Percentiles rank a stretch among this genome's conserved stretches.
Conservation (phyloP, 108 stramenopile genomes). For the Skeletonema marinoi region DNA sequence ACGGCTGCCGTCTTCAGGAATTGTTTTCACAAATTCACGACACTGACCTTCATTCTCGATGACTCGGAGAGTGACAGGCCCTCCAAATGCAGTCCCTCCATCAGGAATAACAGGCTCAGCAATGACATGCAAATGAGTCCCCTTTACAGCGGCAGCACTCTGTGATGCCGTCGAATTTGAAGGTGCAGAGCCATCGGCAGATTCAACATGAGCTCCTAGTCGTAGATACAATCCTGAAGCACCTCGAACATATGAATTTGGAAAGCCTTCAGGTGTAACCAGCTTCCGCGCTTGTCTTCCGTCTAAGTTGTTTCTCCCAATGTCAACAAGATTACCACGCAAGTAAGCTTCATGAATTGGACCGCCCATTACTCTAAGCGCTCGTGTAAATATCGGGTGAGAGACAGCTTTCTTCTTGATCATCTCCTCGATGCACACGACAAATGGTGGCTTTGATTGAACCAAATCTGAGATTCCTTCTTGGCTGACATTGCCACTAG, state of each 20-base stretch:
- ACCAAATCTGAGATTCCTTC: slow-evolving; percentile 12
- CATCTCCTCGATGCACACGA: slow-evolving; percentile 82
- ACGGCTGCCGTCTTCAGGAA: slow-evolving; percentile 78
- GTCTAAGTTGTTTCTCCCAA: slow-evolving; percentile 63
- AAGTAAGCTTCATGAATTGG: slow-evolving; percentile 76
- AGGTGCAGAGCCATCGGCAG: slow-evolving; percentile 51
- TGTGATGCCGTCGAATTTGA: slow-evolving; percentile 21
- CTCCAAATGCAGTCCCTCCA: slow-evolving; percentile 78
- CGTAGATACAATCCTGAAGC: slow-evolving; percentile 73
- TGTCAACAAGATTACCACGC: slow-evolving; percentile 81
- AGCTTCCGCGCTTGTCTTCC: slow-evolving; percentile 54
- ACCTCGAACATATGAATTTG: slow-evolving; percentile 85
- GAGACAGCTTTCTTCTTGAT: slow-evolving; percentile 80
- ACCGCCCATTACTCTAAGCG: slow-evolving; percentile 79
- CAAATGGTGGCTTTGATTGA: slow-evolving; percentile 61
- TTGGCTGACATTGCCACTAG: slow-evolving; percentile 3
- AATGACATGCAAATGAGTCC: slow-evolving; percentile 71
- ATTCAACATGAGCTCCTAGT: slow-evolving; percentile 85
- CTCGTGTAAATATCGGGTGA: slow-evolving; percentile 79
- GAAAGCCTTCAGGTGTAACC: slow-evolving; percentile 85
- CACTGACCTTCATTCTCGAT: slow-evolving; percentile 86
- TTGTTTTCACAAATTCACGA: slow-evolving; percentile 74
- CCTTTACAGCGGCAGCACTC: slow-evolving; percentile 66
- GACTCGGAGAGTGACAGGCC: slow-evolving; percentile 82
- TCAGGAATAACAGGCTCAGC: slow-evolving; percentile 85